Conservation (phyloP, 352 stramenopile genomes). For the Globisporangium apiculatum region DNA sequence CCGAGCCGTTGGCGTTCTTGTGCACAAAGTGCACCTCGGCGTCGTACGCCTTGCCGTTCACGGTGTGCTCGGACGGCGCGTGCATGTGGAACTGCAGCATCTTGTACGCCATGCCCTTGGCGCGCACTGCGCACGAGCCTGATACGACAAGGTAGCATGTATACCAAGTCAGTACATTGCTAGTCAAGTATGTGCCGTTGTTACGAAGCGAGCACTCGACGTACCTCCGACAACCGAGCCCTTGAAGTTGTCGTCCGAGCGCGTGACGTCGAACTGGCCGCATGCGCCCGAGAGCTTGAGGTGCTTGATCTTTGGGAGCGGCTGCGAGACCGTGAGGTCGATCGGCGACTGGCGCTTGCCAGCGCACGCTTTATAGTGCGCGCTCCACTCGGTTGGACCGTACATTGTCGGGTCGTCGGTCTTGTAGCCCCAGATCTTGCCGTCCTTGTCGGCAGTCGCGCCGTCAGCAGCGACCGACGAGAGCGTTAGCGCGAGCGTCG, state of each 20-base stretch:
- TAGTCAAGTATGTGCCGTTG: too few relatives aligned
- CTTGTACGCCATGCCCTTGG: constrained; percentile 12
- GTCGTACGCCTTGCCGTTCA: constrained; percentile 28
- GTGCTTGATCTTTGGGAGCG: not conserved
- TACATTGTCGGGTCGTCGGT: constrained; percentile 13
- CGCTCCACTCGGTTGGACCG: constrained; percentile 15
- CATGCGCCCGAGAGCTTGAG: constrained; percentile 9
- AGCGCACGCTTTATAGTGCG: constrained; percentile 11
- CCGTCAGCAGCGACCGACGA: constrained; percentile 3
- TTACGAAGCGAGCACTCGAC: too few relatives aligned
- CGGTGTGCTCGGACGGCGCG: constrained; percentile 28
- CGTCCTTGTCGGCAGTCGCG: not conserved
- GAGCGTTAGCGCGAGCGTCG: not conserved
- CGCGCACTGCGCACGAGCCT: constrained; percentile 13
- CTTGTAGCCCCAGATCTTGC: constrained; percentile 9
- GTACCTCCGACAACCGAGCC: constrained; percentile 5
- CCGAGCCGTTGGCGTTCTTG: constrained; percentile 8
- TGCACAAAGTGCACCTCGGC: constrained; percentile 42
- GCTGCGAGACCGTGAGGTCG: constrained; percentile 3
- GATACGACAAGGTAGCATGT: constrained; percentile 1
- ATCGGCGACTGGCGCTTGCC: constrained; percentile 28
- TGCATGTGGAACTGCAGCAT: constrained; percentile 31
- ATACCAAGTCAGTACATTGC: too few relatives aligned
- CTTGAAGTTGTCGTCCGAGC: constrained; percentile 11
- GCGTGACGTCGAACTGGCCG: constrained; percentile 6